Conservation (phyloP, 192 early-diverging fungal species). For the Rhizophagus prolifer region DNA sequence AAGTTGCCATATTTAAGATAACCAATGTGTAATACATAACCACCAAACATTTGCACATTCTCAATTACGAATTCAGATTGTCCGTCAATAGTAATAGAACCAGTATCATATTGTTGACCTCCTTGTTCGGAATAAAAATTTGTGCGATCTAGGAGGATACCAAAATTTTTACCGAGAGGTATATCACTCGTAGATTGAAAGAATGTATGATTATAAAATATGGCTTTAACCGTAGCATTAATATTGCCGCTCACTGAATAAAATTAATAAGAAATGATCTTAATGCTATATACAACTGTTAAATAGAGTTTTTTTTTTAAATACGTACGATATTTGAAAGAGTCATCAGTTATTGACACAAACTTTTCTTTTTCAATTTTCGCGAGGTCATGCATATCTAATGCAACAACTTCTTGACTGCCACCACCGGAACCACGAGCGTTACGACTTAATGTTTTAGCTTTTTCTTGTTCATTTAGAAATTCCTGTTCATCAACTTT, state of each 20-base stretch:
- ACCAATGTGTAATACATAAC: constrained; percentile 95
- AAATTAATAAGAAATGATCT: constrained; percentile 1
- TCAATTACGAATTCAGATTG: constrained; percentile 88
- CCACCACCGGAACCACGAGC: constrained; percentile 51
- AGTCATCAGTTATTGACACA: constrained; percentile 84
- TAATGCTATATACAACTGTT: neutral
- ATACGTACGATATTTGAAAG: constrained; percentile 74
- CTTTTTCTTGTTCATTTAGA: constrained; percentile 68
- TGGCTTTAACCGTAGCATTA: constrained; percentile 74
- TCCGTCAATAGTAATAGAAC: constrained; percentile 80
- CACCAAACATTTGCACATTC: constrained; percentile 89
- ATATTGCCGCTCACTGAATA: constrained; percentile 60
- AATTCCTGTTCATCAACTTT: constrained; percentile 84
- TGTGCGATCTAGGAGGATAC: constrained; percentile 90
- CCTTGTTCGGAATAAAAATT: constrained; percentile 98
- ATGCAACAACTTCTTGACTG: constrained; percentile 61
- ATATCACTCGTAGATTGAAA: constrained; percentile 49
- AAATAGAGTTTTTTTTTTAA: neutral
- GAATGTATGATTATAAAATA: constrained; percentile 64
- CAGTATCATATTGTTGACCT: constrained; percentile 94
- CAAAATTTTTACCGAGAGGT: constrained; percentile 63
- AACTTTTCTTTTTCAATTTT: constrained; percentile 70
- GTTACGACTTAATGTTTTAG: constrained; percentile 72
- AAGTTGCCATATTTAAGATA: constrained; percentile 89
- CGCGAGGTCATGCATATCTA: constrained; percentile 92